A percentile compares a stretch with the other conserved stretches of the same genome.
Evolutionary conservation across 176 grass and related monocot genomes (phyloP).

Genomic region (Musa beccarii): DNA sequence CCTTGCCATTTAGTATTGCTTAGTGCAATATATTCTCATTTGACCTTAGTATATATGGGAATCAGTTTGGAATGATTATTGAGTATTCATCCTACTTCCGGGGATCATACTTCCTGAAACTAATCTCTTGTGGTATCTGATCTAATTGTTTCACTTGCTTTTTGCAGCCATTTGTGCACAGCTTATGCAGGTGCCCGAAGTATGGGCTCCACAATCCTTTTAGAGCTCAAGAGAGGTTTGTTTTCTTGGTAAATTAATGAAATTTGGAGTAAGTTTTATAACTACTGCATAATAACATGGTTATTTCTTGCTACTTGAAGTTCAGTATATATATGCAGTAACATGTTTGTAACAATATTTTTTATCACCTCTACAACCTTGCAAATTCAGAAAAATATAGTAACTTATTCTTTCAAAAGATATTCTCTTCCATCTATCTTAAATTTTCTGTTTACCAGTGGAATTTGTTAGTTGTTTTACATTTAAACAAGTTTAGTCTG

Average conservation of each 20-base stretch:
- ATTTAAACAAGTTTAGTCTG: too few relatives aligned
- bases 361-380: neutral
- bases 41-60: neutral
- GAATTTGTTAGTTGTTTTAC: too few relatives aligned
- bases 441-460: too few relatives aligned
- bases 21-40: neutral
- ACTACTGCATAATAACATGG: neutral
- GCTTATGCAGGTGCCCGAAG: slow-evolving; percentile 82
- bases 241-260: slow-evolving; percentile 7
- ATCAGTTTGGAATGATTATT: neutral
- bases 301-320: too few relatives aligned
- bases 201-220: slow-evolving; percentile 95
- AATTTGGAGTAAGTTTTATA: neutral
- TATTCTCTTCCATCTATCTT: too few relatives aligned
- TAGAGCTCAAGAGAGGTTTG: slow-evolving; percentile 73
- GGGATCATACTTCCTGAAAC: neutral
- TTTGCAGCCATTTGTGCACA: slow-evolving; percentile 74
- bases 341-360: neutral
- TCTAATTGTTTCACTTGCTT: slow-evolving; percentile 7
- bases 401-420: neutral
- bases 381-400: neutral
- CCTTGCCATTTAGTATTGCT: neutral
- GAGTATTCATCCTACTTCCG: neutral
- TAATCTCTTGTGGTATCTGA: neutral
- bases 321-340: neutral